Evolutionary conservation across 2,329 filamentous ascomycete genomes (phyloP).

Genomic region (Achaetomium macrosporum): DNA sequence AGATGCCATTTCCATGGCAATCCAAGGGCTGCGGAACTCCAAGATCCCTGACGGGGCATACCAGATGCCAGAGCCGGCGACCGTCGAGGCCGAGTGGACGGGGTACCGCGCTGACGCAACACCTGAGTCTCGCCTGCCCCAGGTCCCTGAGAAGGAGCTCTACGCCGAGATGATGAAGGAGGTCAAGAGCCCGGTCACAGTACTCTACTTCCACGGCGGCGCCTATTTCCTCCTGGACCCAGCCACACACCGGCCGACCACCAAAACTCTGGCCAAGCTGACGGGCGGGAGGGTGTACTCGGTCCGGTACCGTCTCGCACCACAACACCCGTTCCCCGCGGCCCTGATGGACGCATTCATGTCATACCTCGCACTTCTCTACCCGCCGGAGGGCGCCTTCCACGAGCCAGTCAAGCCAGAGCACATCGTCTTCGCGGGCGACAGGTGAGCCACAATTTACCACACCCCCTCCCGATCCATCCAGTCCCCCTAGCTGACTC

Average conservation of each 20-base stretch:
- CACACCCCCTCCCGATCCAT: not conserved
- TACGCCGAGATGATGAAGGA: constrained; percentile 64
- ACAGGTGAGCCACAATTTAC: constrained; percentile 43
- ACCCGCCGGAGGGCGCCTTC: constrained; percentile 61
- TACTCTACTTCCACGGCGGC: constrained; percentile 73
- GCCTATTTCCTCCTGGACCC: constrained; percentile 70
- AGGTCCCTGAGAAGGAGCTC: constrained; percentile 55
- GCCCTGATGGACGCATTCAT: constrained; percentile 67
- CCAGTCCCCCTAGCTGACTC: not conserved
- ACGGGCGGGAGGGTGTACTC: constrained; percentile 64
- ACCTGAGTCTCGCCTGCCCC: constrained; percentile 44
- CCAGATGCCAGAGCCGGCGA: constrained; percentile 44
- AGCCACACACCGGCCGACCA: constrained; percentile 53
- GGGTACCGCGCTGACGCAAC: constrained; percentile 56
- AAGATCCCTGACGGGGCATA: constrained; percentile 27
- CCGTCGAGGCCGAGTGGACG: constrained; percentile 70
- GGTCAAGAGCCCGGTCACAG: constrained; percentile 53
- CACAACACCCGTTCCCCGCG: constrained; percentile 68
- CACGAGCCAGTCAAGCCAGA: constrained; percentile 59
- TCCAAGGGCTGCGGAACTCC: constrained; percentile 47
- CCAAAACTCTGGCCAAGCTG: constrained; percentile 57
- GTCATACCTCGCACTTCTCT: constrained; percentile 66
- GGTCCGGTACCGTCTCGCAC: constrained; percentile 68
- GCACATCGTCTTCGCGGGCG: constrained; percentile 66
- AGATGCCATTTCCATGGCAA: constrained; percentile 52